A percentile compares a stretch with the other conserved stretches of the same genome.
These are phyloP conservation scores for Crithidia bombi DNA, from an alignment of 208 protist genomes.

Conservation along the genomic window DNA sequence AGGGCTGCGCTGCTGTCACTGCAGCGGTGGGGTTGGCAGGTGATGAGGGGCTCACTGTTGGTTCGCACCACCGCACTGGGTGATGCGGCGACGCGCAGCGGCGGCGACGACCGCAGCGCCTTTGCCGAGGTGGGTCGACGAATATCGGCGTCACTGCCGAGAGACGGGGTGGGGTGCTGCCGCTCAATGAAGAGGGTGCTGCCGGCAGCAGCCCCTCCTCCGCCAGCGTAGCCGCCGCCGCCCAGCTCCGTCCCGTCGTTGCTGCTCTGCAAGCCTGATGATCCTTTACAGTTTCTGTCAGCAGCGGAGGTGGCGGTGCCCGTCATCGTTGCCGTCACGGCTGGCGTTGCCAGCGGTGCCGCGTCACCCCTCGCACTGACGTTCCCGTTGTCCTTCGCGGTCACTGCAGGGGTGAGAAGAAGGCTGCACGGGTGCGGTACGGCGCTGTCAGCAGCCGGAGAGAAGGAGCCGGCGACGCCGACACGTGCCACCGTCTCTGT, in stretches of 20 bases:
- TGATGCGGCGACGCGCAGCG: neutral
- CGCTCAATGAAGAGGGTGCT: neutral
- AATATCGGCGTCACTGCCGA: neutral
- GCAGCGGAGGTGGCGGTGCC: neutral
- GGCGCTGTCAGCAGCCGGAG: neutral
- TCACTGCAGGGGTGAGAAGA: neutral
- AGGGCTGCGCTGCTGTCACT: neutral
- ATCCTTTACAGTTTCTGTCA: neutral
- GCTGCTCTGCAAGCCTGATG: slow-evolving; percentile 6
- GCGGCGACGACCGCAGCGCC: neutral
- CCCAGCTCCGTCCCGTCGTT: neutral
- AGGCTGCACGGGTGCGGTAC: neutral
- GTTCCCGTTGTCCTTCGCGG: neutral
- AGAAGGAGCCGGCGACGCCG: neutral
- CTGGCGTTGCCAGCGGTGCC: neutral
- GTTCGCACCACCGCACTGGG: slow-evolving; percentile 7
- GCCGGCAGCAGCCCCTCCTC: neutral
- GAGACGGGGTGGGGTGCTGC: neutral
- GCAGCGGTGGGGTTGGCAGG: slow-evolving; percentile 9
- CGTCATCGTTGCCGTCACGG: neutral
- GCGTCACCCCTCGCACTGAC: neutral
- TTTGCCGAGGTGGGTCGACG: slow-evolving; percentile 2
- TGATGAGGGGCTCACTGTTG: slow-evolving; percentile 10
- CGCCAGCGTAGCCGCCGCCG: neutral
- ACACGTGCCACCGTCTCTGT: neutral